Percentiles rank a stretch among this genome's conserved stretches.
These are phyloP conservation scores for Straminergon stramineum DNA, from an alignment of 225 moss, liverwort and hornwort genomes.

Conservation along the genomic window DNA sequence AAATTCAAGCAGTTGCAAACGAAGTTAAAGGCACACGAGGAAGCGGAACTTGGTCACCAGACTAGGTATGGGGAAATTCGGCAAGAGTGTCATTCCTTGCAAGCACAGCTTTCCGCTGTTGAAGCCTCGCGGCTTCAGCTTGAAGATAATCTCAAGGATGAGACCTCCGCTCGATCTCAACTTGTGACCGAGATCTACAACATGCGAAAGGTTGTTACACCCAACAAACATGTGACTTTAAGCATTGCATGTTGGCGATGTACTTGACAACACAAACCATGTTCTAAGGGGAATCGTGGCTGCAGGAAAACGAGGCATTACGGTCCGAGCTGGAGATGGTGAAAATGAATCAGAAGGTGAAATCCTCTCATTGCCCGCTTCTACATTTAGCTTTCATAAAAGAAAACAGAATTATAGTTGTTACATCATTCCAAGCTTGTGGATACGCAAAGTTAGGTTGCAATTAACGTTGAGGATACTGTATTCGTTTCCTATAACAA, in stretches of 20 bases:
- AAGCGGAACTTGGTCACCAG: conserved; percentile 15
- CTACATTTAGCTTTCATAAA: neutral
- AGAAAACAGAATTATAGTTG: neutral
- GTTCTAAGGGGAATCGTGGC: neutral
- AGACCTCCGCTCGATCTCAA: conserved; percentile 41
- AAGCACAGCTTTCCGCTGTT: conserved; percentile 16
- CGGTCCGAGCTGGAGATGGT: conserved; percentile 66
- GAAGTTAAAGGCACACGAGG: conserved; percentile 51
- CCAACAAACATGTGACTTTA: neutral
- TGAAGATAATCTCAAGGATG: conserved; percentile 40
- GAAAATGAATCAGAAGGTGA: conserved; percentile 91
- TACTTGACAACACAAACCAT: neutral
- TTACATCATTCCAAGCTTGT: neutral
- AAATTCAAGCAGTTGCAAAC: conserved; percentile 84
- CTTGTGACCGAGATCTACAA: conserved; percentile 34
- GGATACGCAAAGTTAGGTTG: neutral
- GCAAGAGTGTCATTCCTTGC: conserved; percentile 25
- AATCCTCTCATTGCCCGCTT: neutral
- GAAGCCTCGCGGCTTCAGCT: conserved; percentile 26
- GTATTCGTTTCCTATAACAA: neutral
- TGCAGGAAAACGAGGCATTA: conserved; percentile 70
- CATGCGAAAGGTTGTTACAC: conserved; percentile 34
- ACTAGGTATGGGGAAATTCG: conserved; percentile 18
- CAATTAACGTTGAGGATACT: neutral
- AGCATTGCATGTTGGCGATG: neutral